Evolutionary conservation across 2,329 filamentous ascomycete genomes (phyloP), one percentile per base, ranked within the genome.

Genomic region (Xylariaceae sp.): DNA sequence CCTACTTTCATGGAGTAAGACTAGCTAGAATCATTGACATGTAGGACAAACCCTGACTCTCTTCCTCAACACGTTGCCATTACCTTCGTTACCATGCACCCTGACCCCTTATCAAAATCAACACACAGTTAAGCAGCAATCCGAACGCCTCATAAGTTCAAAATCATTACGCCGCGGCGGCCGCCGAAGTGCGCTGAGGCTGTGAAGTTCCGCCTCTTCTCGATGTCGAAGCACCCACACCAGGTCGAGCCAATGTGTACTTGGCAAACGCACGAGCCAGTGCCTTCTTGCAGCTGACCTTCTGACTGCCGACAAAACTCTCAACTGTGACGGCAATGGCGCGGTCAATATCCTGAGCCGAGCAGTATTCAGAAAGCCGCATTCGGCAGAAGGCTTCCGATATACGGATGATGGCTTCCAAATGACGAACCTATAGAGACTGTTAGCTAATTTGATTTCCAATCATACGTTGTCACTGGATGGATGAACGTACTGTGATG

Each of bases 371-470:
- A 0, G 90, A 94, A n/a, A 99, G 80, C 11, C 94, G 88, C 94
- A 99, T 99, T 71, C 96, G 93, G 75, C 90, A 95, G 77, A 99
- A 99, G 0, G 92, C 79, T 74, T 99, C 94, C 59, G 87, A 88
- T 71, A 96, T 96, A 71, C 94, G 90, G 78, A 99, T 95, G 71
- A 97, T 97, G 63, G 93, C 93, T 82, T 99, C 94, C 39, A 99
- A 80, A 78, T 99, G 94, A 79, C 94, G 92, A 65, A 97, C 90
- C 92, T 96, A 34, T 10, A 57, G 54, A 49, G 18, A 15, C 48
- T 15, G 47, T 50, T 35, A 56, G 63, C 70, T 55, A 73, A 30
- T 1, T 68, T 57, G 56, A 23, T 30, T 4, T 11, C 10, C 39
- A 55, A 34, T 35, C 37, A 47, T 23, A 23, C 10, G 6, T 7